Percentiles rank a stretch among this genome's conserved stretches.
Conservation (phyloP, 148 eudicot species). For the Pouteria glomerata region DNA sequence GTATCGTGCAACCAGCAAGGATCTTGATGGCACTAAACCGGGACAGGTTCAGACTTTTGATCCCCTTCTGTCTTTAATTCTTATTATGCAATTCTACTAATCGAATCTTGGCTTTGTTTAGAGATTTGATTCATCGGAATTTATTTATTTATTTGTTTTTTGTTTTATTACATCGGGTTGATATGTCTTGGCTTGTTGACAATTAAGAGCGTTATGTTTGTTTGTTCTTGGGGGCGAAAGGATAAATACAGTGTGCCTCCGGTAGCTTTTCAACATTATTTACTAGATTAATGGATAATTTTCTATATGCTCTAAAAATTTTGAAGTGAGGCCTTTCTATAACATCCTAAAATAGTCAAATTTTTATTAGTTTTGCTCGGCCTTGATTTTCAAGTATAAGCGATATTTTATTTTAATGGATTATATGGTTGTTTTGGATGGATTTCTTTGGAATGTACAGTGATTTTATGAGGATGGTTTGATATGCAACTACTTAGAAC, state of each 20-base stretch:
- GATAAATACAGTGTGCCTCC: background rate
- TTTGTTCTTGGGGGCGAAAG: background rate
- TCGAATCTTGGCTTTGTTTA: background rate
- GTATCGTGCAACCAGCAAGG: conserved; percentile 65
- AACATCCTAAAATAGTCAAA: too few species aligned
- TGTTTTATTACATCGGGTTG: background rate
- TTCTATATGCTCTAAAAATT: background rate
- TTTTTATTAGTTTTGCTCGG: too few species aligned
- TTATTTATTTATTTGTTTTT: background rate
- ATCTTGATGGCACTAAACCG: conserved; percentile 78
- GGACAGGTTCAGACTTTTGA: conserved; percentile 61
- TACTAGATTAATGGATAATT: background rate
- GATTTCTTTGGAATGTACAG: background rate
- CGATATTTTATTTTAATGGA: background rate
- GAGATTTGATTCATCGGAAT: background rate
- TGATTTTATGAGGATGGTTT: background rate
- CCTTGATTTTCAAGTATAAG: background rate
- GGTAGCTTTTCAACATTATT: background rate
- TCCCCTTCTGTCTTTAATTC: background rate
- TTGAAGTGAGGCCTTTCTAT: background rate
- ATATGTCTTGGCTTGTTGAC: background rate
- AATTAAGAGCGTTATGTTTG: background rate
- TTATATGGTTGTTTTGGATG: background rate
- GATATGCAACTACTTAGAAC: background rate
- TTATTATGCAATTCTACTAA: background rate